These are phyloP conservation scores for Trichosanthes truncata DNA, from an alignment of 306 rosid species.

Conservation along the genomic window DNA sequence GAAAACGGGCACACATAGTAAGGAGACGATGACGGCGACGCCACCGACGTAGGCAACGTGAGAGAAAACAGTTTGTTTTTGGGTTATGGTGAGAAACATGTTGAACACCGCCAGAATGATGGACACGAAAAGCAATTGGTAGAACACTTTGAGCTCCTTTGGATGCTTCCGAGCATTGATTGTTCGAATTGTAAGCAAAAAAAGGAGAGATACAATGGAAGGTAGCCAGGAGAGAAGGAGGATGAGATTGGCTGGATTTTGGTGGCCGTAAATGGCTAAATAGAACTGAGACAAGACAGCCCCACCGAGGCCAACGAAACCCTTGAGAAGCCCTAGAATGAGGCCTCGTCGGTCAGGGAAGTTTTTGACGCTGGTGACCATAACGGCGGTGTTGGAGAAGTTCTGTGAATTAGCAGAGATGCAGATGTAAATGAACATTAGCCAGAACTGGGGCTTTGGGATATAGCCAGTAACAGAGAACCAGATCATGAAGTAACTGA, in stretches of 20 bases:
- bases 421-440: constrained; percentile 20
- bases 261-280: neutral
- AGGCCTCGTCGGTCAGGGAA: neutral
- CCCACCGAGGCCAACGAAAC: neutral
- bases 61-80: neutral
- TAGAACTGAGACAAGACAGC: neutral
- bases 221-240: constrained; percentile 21
- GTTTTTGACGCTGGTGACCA: neutral
- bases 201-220: constrained; percentile 4
- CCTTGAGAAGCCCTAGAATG: neutral
- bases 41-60: constrained; percentile 7
- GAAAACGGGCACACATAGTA: constrained; percentile 10
- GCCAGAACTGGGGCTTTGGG: constrained; percentile 21
- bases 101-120: constrained; percentile 14
- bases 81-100: constrained; percentile 15
- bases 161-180: constrained; percentile 11
- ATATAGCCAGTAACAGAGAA: constrained; percentile 10
- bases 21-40: neutral
- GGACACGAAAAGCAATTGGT: neutral
- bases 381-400: neutral
- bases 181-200: constrained; percentile 13
- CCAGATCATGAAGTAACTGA: constrained; percentile 2
- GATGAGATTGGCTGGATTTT: neutral
- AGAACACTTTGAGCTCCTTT: constrained; percentile 1
- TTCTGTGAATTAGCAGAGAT: neutral